Evolutionary conservation across 2,329 filamentous ascomycete genomes (phyloP), one percentile per base, ranked within the genome.

Genomic region (Capronia coronata): DNA sequence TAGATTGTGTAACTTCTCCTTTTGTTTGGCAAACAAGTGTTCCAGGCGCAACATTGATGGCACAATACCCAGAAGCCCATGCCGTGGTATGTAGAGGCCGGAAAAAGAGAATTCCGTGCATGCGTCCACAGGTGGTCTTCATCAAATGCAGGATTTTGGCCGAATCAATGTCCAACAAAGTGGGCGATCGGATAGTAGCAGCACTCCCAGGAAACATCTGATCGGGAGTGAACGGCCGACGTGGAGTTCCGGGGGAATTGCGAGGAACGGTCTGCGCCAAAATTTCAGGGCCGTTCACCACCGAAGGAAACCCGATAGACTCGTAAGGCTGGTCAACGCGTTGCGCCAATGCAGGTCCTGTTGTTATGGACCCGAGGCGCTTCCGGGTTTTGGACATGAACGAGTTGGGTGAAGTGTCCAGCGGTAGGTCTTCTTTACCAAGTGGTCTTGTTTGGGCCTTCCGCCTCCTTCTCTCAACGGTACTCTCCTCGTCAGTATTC

Each of bases 51-150:
- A 75, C 72, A 54, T 75, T 75, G 52, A 75, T 75, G 14, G 72
- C 71, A 60, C 72, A 75, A 52, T 74, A 75, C 23, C 72, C 72
- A 9, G 71, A 74, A 30, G 70, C 70, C 72, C 72, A 75, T 38
- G 71, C 61, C 30, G 64, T 64, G 22, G 65, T 68, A 21, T 66
- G 63, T 19, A 70, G 63, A 9, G 65, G 68, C 42, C 72, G 67
- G 59, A 75, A 75, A 32, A 70, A 75, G n/a, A 75, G 66, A 43
- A 75, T 74, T 21, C 72, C 72, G 59, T 75, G 72, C 72, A 75
- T 75, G 48, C 72, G 65, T 43, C 72, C 72, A 60, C 71, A 74
- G 2, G 72, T 74, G 18, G 71, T 74, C 55, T 74, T 75, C 72
- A 75, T 75, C 42, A 75, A 61, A 53, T 74, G 68, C 40, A 75